Conservation (phyloP, 2,329 filamentous ascomycete genomes). For the Cladophialophora psammophila region DNA sequence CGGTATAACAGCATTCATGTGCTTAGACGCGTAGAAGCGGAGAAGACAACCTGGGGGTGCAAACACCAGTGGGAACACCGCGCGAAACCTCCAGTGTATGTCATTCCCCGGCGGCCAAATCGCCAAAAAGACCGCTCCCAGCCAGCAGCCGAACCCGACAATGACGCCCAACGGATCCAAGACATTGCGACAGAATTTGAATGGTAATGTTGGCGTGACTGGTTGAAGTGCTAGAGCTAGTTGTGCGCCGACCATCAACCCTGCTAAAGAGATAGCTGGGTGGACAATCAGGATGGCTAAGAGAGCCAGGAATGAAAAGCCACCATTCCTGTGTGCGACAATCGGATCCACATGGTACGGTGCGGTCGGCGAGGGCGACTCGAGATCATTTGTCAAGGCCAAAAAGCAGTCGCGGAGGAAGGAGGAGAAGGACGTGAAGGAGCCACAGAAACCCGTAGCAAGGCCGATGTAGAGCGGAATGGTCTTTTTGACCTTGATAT, state of each 20-base stretch:
- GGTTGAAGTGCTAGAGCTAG: conserved; percentile 68
- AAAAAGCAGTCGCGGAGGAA: conserved; percentile 82
- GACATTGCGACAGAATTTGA: conserved; percentile 60
- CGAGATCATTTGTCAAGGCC: conserved; percentile 73
- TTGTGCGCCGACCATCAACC: conserved; percentile 74
- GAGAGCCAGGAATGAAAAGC: conserved; percentile 79
- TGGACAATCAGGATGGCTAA: conserved; percentile 74
- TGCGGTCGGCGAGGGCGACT: conserved; percentile 54
- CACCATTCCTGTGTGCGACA: conserved; percentile 64
- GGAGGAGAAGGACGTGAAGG: conserved; percentile 83
- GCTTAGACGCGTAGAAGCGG: conserved; percentile 73
- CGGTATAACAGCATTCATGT: conserved; percentile 68
- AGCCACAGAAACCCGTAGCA: conserved; percentile 84
- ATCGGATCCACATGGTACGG: conserved; percentile 49
- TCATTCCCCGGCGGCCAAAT: conserved; percentile 68
- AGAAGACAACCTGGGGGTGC: conserved; percentile 76
- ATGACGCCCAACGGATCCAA: conserved; percentile 68
- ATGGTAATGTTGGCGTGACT: conserved; percentile 66
- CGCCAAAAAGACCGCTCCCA: conserved; percentile 73
- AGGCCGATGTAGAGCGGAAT: conserved; percentile 84
- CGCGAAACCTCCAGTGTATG: conserved; percentile 72
- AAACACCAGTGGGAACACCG: conserved; percentile 76
- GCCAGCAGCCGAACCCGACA: conserved; percentile 74
- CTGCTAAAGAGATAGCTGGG: conserved; percentile 70
- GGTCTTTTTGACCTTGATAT: conserved; percentile 69